Evolutionary conservation across 768 basidiomycete genomes (phyloP).

Genomic region (Amanita polypyramis): DNA sequence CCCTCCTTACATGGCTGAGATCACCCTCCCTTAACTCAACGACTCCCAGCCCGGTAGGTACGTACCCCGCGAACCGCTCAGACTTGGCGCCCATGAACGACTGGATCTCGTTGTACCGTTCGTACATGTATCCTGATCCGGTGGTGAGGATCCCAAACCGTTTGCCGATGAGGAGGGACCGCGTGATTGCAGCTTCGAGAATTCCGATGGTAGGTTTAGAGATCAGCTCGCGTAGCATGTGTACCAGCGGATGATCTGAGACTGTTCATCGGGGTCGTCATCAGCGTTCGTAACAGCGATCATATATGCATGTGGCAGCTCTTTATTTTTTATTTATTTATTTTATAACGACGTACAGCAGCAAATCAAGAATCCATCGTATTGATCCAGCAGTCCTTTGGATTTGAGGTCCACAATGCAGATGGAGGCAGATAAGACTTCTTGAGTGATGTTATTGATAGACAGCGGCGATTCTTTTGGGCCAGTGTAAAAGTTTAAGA

Average conservation of each 20-base stretch:
- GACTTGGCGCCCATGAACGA: constrained; percentile 24
- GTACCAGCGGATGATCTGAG: constrained; percentile 26
- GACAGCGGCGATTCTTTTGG: constrained; percentile 20
- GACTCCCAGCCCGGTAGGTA: constrained; percentile 22
- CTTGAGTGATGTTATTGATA: constrained; percentile 23
- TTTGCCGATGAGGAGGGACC: constrained; percentile 21
- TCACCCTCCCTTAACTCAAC: constrained; percentile 24
- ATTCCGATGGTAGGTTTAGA: constrained; percentile 25
- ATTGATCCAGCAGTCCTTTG: constrained; percentile 16
- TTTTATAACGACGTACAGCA: constrained; percentile 24
- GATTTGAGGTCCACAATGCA: constrained; percentile 20
- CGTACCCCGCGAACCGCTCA: constrained; percentile 24
- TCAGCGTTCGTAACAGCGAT: neutral
- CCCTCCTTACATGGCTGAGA: constrained; percentile 16
- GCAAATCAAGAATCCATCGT: constrained; percentile 28
- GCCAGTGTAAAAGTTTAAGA: constrained; percentile 23
- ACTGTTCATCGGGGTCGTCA: constrained; percentile 12
- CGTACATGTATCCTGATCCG: constrained; percentile 23
- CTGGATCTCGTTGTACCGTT: constrained; percentile 22
- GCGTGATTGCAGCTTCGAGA: constrained; percentile 24
- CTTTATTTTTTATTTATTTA: no score
- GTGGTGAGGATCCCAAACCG: constrained; percentile 29
- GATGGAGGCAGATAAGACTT: constrained; percentile 18
- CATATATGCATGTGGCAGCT: neutral
- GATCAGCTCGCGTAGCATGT: constrained; percentile 22